Evolutionary conservation across 495 filamentous ascomycete genomes (phyloP).

Genomic region (Lasiosphaeria ovina): DNA sequence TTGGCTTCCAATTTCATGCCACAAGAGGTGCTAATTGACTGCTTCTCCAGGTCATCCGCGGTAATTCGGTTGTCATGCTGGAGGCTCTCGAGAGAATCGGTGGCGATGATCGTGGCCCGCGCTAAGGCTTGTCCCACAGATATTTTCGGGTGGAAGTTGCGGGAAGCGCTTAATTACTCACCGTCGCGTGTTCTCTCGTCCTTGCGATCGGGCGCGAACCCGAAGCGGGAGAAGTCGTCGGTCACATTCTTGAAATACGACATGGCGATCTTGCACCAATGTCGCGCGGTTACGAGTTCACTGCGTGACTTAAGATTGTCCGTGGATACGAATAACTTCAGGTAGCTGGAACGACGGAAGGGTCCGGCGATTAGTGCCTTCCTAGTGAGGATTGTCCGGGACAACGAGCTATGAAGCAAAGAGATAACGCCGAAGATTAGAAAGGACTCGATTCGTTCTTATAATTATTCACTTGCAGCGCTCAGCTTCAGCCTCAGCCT

Average conservation of each 20-base stretch:
- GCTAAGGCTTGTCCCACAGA: background rate
- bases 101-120: conserved; percentile 36
- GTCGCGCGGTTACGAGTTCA: background rate
- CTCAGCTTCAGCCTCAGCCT: too few relatives aligned
- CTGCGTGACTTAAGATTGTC: background rate
- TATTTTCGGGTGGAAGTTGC: too few relatives aligned
- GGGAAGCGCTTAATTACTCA: too few relatives aligned
- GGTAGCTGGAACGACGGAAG: too few relatives aligned
- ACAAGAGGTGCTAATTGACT: conserved; percentile 9
- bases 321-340: too few relatives aligned
- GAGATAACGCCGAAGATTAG: too few relatives aligned
- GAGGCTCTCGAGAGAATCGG: conserved; percentile 69
- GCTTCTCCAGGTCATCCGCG: conserved; percentile 63
- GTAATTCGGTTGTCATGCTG: conserved; percentile 95
- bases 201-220: conserved; percentile 26
- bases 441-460: too few relatives aligned
- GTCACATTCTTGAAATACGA: conserved; percentile 33
- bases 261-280: conserved; percentile 13
- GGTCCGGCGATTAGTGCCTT: too few relatives aligned
- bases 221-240: conserved; percentile 23
- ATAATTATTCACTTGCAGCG: too few relatives aligned
- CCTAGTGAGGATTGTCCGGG: too few relatives aligned
- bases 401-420: too few relatives aligned
- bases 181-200: conserved; percentile 8
- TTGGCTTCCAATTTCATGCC: background rate